These are phyloP conservation scores for Physcomitrium patens DNA, from an alignment of 225 moss, liverwort and hornwort genomes.

Conservation along the genomic window DNA sequence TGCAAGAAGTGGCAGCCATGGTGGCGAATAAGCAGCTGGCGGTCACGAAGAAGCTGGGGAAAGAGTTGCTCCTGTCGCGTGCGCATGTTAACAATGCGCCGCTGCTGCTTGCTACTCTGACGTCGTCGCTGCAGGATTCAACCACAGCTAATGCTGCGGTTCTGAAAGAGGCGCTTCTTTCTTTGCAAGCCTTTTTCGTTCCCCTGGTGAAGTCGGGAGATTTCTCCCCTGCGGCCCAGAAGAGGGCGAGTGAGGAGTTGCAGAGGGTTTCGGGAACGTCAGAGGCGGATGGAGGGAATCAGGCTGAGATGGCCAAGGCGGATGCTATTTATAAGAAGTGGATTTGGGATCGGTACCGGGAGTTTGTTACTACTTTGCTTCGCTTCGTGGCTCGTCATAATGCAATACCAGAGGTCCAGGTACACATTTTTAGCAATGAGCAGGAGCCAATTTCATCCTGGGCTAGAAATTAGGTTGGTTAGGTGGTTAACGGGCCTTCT, in stretches of 20 bases:
- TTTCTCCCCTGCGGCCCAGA: slow-evolving; percentile 58
- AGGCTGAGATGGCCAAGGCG: slow-evolving; percentile 46
- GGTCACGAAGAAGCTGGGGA: slow-evolving; percentile 65
- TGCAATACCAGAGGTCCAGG: slow-evolving; percentile 50
- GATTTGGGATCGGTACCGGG: slow-evolving; percentile 81
- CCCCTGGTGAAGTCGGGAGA: slow-evolving; percentile 73
- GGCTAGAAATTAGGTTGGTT: not conserved
- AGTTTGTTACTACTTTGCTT: slow-evolving; percentile 64
- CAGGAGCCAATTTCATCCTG: not conserved
- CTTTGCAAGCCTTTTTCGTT: slow-evolving; percentile 82
- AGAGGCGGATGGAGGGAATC: slow-evolving; percentile 27
- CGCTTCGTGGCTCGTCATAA: slow-evolving; percentile 56
- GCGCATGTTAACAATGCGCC: slow-evolving; percentile 85
- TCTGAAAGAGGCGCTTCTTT: slow-evolving; percentile 67
- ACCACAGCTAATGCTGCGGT: slow-evolving; percentile 21
- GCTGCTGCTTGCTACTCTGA: slow-evolving; percentile 66
- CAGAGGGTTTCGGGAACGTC: not conserved
- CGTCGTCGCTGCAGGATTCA: slow-evolving; percentile 21
- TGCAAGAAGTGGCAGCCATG: slow-evolving; percentile 41
- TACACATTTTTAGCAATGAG: slow-evolving; percentile 1
- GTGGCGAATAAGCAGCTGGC: slow-evolving; percentile 48
- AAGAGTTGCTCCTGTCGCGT: slow-evolving; percentile 70
- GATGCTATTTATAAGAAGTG: slow-evolving; percentile 80
- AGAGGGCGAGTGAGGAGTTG: slow-evolving; percentile 44
- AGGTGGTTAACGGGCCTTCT: too few species aligned